Percentiles rank a stretch among this genome's conserved stretches.
phyloP scores from a whole-genome alignment of 129 eudicot genomes.

The Silybum marianum region DNA sequence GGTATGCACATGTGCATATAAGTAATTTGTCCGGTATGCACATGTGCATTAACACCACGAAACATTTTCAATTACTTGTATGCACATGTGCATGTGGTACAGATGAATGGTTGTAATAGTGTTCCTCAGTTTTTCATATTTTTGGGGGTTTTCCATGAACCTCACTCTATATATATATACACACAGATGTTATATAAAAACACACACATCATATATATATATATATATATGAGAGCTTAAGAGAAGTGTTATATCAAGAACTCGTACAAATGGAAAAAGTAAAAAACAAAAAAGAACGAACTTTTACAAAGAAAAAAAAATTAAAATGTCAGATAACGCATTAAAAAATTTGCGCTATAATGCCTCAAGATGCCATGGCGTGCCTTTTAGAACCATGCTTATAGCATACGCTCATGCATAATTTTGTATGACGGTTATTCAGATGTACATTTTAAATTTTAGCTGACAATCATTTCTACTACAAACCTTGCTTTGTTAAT shows the following conservation, averaged over 20 bases:
- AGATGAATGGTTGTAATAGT: too few relatives aligned
- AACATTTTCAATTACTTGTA: too few relatives aligned
- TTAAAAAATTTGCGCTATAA: not conserved
- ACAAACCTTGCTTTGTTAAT: constrained; percentile 89
- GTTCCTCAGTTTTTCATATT: too few relatives aligned
- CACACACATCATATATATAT: not conserved
- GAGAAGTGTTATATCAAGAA: not conserved
- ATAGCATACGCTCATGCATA: not conserved
- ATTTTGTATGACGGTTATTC: not conserved
- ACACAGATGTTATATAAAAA: not conserved
- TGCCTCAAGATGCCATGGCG: not conserved
- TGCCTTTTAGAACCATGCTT: not conserved
- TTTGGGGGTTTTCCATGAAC: too few relatives aligned
- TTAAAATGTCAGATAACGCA: not conserved
- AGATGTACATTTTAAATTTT: not conserved
- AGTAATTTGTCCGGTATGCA: too few relatives aligned
- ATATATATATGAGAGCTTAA: not conserved
- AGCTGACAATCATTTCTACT: not conserved
- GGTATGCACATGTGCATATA: too few relatives aligned
- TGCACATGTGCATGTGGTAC: too few relatives aligned
- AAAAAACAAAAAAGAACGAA: not conserved
- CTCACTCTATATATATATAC: not conserved
- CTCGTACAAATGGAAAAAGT: not conserved
- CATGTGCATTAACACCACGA: too few relatives aligned
- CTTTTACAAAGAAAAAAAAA: not conserved